A percentile compares a stretch with the other conserved stretches of the same genome.
Evolutionary conservation across 148 eudicot species (phyloP).

Genomic region (Amaranthus hypochondriacus): DNA sequence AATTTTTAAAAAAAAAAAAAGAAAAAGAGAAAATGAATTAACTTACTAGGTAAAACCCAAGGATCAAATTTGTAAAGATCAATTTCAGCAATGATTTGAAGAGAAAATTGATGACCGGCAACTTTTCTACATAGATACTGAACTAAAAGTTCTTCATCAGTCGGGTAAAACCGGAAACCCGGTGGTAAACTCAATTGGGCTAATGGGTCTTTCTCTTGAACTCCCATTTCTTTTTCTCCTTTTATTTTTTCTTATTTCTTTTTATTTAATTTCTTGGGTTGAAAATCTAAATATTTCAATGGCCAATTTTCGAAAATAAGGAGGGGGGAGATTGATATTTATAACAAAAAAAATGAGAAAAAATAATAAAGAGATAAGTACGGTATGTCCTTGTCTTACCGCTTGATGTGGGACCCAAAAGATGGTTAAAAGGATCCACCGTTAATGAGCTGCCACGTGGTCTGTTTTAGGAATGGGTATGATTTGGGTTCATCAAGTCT

Average conservation of each 20-base stretch:
- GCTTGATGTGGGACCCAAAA: slow-evolving; percentile 17
- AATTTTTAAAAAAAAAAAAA: not conserved
- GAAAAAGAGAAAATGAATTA: not conserved
- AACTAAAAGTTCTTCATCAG: slow-evolving; percentile 76
- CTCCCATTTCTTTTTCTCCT: slow-evolving; percentile 35
- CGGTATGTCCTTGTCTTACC: slow-evolving; percentile 30
- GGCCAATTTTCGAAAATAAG: slow-evolving; percentile 11
- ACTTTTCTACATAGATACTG: slow-evolving; percentile 66
- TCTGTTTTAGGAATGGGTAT: slow-evolving; percentile 6
- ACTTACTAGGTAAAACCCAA: slow-evolving; percentile 71
- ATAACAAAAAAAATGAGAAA: slow-evolving; percentile 17
- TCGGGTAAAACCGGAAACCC: slow-evolving; percentile 78
- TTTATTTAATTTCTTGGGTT: not conserved
- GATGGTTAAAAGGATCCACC: slow-evolving; percentile 1
- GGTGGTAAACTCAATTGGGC: slow-evolving; percentile 70
- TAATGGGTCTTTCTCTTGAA: slow-evolving; percentile 41
- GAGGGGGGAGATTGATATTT: slow-evolving; percentile 12
- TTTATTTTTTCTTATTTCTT: not conserved
- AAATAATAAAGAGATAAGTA: slow-evolving; percentile 25
- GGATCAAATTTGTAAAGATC: slow-evolving; percentile 83
- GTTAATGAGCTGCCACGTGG: slow-evolving; percentile 27
- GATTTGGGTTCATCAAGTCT: not conserved
- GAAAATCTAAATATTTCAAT: not conserved
- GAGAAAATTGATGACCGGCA: slow-evolving; percentile 51
- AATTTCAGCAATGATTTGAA: slow-evolving; percentile 60